Base-by-base conservation (phyloP, 345 rosid genomes). In the Cardamine chenopodiifolia region DNA sequence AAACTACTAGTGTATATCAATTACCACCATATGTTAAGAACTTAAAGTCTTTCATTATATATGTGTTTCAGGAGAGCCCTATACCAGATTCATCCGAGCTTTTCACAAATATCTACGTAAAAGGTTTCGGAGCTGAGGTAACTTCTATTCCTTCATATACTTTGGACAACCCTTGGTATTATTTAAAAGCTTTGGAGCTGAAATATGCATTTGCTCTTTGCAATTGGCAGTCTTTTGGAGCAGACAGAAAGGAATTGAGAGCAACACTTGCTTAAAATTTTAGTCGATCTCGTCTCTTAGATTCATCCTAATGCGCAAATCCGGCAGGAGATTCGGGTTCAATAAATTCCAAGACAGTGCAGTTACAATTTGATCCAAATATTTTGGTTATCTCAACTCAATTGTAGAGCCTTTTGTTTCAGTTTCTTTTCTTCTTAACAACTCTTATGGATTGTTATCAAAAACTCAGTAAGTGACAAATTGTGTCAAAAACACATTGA, bases 61-160 rank as follows among this genome's bases (percentile, higher is more conserved):
- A n/a, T 49, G 28, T 68, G 23, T 44, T 74, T 52, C 89, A 90
- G 97, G 98, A 93, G 76, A 85, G 88, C 78, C 93, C 93, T 19
- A 80, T 93, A 87, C 98, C 96, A 4, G 93, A 93, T 15, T 71
- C 95, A 47, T 83, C 86, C 6, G 97, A 89, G 70, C 93, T 93
- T 62, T 93, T 85, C 78, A 67, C 87, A 37, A 86, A 93, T 66
- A 90, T 93, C 20, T 86, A 85, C 26, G 88, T 61, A n/a, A 90
- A 89, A 80, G 96, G 90, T 58, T 68, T 56, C 4, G 95, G 95
- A 71, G 34, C 62, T 67, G 97, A 89, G 98, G 95, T 93, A 88
- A 70, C 49, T 17, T 54, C 8, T 35, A 25, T 25, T 54, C 8
- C 15, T 49, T 61, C 60, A 35, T 49, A 35, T 70, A 17, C 56